phyloP scores from a whole-genome alignment of 78 protist species.

The Blattamonas nauphoetae region DNA sequence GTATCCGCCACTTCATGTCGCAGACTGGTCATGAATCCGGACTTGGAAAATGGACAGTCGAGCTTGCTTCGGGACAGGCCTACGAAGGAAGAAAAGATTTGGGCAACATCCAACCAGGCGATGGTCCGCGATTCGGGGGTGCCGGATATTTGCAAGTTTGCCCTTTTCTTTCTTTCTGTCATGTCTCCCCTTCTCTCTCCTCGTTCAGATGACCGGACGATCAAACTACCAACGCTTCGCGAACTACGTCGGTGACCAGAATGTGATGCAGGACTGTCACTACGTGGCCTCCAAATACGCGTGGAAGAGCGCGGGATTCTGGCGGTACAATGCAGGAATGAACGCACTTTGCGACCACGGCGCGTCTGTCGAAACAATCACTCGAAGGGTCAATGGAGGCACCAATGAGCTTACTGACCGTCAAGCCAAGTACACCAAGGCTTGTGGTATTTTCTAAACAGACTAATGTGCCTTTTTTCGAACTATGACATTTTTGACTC shows the following conservation, averaged over 20 bases:
- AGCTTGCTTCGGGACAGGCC: conserved; percentile 20
- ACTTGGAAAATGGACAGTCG: background rate
- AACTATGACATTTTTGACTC: no score
- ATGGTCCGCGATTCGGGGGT: conserved; percentile 15
- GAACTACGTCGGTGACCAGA: background rate
- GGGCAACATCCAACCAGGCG: conserved; percentile 13
- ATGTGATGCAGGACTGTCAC: background rate
- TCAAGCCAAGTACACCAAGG: background rate
- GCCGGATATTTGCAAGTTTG: no score
- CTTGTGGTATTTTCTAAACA: no score
- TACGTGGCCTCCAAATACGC: background rate
- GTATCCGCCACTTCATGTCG: background rate
- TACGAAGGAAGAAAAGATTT: conserved; percentile 5
- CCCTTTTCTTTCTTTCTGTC: no score
- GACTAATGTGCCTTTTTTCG: no score
- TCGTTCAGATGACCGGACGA: conserved; percentile 15
- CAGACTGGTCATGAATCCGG: conserved; percentile 15
- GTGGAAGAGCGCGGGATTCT: background rate
- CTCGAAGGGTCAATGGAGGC: conserved; percentile 6
- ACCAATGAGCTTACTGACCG: conserved; percentile 10
- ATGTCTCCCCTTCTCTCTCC: no score
- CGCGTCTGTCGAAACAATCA: background rate
- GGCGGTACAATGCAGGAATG: background rate
- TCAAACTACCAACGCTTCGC: background rate
- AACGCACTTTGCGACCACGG: conserved; percentile 1